Percentiles rank a stretch among this genome's conserved stretches.
Evolutionary conservation across 2,329 filamentous ascomycete species (phyloP).

Genomic region (Pseudophaeomoniella oleicola): DNA sequence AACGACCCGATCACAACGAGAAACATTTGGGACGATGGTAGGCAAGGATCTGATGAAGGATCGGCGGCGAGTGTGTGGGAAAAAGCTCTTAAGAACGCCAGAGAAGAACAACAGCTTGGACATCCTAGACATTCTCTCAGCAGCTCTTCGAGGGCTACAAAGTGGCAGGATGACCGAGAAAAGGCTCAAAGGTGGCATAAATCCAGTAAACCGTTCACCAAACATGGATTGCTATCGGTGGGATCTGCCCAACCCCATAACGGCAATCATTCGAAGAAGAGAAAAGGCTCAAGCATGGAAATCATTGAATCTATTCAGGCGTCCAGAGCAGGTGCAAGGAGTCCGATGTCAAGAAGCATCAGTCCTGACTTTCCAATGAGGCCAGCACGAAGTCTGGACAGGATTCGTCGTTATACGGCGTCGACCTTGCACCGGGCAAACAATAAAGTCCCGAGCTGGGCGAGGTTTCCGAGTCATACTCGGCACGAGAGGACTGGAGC

Average conservation of each 20-base stretch:
- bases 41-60: background rate
- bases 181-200: no score
- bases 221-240: background rate
- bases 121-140: background rate
- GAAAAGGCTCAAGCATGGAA: background rate
- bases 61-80: conserved; percentile 7
- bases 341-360: background rate
- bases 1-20: no score
- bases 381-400: background rate
- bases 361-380: background rate
- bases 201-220: no score
- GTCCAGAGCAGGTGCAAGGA: background rate
- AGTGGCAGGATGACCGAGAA: background rate
- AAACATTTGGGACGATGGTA: no score
- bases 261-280: background rate
- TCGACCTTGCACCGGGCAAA: background rate
- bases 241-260: background rate
- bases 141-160: background rate
- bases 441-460: conserved; percentile 6
- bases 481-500: conserved; percentile 9
- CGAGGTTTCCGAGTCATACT: conserved; percentile 11
- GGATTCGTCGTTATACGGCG: background rate
- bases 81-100: conserved; percentile 4
- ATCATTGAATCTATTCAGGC: background rate
- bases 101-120: conserved; percentile 4